Conservation (phyloP, 1,284 basidiomycete species). For the Violaceomyces palustris region DNA sequence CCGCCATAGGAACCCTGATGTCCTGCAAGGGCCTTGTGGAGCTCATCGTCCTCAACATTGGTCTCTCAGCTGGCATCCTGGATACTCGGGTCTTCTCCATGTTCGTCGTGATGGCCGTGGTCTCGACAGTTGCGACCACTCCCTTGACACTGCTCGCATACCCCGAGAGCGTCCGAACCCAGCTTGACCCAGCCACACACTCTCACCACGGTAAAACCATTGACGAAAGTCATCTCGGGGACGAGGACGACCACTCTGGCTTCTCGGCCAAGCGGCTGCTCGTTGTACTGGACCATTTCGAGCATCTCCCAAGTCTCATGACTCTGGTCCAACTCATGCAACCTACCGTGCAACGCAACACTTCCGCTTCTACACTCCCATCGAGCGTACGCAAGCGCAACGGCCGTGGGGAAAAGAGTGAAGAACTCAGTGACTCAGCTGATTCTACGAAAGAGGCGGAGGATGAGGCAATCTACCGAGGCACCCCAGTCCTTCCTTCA, state of each 20-base stretch:
- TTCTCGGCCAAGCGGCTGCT: conserved; percentile 60
- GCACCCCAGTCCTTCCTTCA: conserved; percentile 22
- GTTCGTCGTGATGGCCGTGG: conserved; percentile 83
- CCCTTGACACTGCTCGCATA: conserved; percentile 75
- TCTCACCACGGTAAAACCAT: conserved; percentile 12
- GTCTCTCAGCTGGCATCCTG: conserved; percentile 72
- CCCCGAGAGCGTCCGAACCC: conserved; percentile 56
- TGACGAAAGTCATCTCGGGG: conserved; percentile 1
- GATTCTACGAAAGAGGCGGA: conserved; percentile 9
- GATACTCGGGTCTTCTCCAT: conserved; percentile 66
- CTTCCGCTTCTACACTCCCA: neutral
- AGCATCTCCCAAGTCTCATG: conserved; percentile 67
- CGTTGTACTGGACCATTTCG: conserved; percentile 83
- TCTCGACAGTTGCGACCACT: conserved; percentile 83
- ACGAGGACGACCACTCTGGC: conserved; percentile 11
- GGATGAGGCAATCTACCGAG: conserved; percentile 5
- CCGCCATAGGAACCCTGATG: conserved; percentile 84
- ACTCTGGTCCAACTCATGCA: conserved; percentile 58
- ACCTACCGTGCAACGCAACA: conserved; percentile 18
- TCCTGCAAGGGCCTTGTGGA: conserved; percentile 75
- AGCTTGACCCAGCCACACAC: conserved; percentile 13
- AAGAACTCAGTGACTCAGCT: neutral
- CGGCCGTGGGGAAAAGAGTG: neutral
- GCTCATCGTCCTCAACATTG: conserved; percentile 88
- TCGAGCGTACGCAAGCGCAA: neutral